phyloP scores from a whole-genome alignment of 73 alveolate species.

The Paraurostyla sp. region DNA sequence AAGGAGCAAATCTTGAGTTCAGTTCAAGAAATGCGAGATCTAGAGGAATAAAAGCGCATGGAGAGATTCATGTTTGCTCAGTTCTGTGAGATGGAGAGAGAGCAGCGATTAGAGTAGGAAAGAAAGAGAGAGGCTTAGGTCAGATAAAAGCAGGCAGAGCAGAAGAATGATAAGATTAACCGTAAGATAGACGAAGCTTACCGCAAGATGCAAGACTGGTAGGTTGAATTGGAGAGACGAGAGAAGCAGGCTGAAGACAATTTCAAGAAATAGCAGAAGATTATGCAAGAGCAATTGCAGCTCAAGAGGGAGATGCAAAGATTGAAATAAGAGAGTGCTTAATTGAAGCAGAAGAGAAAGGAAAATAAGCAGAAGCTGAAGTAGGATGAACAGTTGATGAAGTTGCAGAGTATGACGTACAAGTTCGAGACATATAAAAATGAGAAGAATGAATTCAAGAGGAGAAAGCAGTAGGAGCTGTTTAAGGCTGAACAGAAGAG shows the following conservation, averaged over 20 bases:
- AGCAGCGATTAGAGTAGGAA: not conserved
- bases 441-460: not conserved
- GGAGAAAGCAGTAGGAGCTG: not conserved
- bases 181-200: conserved; percentile 7
- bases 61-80: not conserved
- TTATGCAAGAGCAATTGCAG: not conserved
- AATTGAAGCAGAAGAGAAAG: conserved; percentile 11
- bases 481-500: conserved; percentile 30
- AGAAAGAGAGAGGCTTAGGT: not conserved
- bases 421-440: not conserved
- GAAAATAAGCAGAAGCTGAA: not conserved
- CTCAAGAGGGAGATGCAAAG: not conserved
- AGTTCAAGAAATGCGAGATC: not conserved
- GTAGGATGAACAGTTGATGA: not conserved
- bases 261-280: not conserved
- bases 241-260: conserved; percentile 21
- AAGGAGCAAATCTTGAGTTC: not conserved
- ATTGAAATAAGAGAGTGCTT: conserved; percentile 9
- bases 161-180: not conserved
- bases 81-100: not conserved
- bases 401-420: not conserved
- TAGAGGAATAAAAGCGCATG: conserved; percentile 3
- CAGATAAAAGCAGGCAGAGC: not conserved
- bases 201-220: not conserved
- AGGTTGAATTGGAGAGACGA: conserved; percentile 2